phyloP scores from a whole-genome alignment of 2,329 filamentous ascomycete species.

The Paecilomyces fulvus region DNA sequence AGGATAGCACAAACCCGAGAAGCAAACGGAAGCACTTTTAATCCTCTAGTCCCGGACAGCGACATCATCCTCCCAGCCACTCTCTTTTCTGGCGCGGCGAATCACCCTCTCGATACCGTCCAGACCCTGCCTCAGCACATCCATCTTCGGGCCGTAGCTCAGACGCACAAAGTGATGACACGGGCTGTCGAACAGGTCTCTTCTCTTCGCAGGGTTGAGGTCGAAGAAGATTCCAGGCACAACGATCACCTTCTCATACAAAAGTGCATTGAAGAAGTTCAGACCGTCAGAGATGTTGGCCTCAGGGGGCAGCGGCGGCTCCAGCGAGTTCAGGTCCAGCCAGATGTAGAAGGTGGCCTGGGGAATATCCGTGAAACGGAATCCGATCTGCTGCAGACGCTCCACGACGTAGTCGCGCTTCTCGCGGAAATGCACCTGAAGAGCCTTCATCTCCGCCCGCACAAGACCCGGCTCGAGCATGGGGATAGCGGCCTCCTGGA shows the following conservation, averaged over 20 bases:
- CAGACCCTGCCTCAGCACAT: constrained; percentile 66
- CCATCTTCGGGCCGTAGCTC: constrained; percentile 76
- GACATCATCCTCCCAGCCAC: constrained; percentile 27
- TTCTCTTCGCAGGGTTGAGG: constrained; percentile 77
- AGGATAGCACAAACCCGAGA: not conserved
- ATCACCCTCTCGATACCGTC: constrained; percentile 80
- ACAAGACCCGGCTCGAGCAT: constrained; percentile 88
- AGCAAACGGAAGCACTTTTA: constrained; percentile 4
- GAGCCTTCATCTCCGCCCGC: constrained; percentile 73
- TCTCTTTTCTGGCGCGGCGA: constrained; percentile 34
- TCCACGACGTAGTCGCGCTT: constrained; percentile 88
- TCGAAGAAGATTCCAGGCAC: constrained; percentile 98
- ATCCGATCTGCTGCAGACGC: constrained; percentile 76
- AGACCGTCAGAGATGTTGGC: constrained; percentile 80
- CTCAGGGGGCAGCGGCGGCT: constrained; percentile 45
- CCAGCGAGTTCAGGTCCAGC: constrained; percentile 49
- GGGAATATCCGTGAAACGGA: constrained; percentile 72
- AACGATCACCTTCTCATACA: constrained; percentile 91
- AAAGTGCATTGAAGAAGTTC: constrained; percentile 92
- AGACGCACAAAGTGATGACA: constrained; percentile 88
- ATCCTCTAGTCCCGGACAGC: constrained; percentile 25
- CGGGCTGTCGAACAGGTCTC: constrained; percentile 88
- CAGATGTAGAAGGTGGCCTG: constrained; percentile 94
- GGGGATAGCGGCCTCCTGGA: constrained; percentile 84
- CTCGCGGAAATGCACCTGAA: constrained; percentile 81